Conservation (phyloP, 2,329 filamentous ascomycete genomes). For the Colletotrichum truncatum region DNA sequence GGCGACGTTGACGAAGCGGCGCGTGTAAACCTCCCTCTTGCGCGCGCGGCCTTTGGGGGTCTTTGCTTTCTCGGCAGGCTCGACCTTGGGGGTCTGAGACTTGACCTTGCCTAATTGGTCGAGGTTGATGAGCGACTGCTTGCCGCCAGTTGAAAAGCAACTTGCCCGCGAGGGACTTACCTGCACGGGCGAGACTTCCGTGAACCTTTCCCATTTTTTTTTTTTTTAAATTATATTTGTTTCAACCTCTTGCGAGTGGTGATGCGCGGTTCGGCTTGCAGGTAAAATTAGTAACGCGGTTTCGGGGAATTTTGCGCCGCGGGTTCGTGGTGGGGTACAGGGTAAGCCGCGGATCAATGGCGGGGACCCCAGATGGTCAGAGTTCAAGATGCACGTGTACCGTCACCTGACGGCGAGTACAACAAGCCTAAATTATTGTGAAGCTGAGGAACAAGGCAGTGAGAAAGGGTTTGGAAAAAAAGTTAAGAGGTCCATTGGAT, state of each 20-base stretch:
- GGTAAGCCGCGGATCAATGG: not conserved
- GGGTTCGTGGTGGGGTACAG: not conserved
- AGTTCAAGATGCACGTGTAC: not conserved
- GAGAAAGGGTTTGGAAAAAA: not conserved
- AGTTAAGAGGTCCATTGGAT: slow-evolving; percentile 23
- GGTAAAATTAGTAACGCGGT: not conserved
- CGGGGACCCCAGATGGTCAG: not conserved
- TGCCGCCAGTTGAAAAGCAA: too few relatives aligned
- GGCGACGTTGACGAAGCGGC: slow-evolving; percentile 97
- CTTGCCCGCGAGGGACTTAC: not conserved
- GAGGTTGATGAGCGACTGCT: too few relatives aligned
- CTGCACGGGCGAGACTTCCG: not conserved
- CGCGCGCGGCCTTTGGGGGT: slow-evolving; percentile 94
- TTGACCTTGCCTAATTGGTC: not conserved
- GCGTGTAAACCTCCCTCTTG: slow-evolving; percentile 95
- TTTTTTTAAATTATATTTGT: too few relatives aligned
- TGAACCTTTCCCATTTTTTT: not conserved
- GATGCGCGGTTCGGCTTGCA: not conserved
- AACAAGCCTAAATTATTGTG: not conserved
- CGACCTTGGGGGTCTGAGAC: slow-evolving; percentile 64
- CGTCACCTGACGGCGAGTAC: not conserved
- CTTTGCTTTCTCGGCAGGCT: slow-evolving; percentile 95
- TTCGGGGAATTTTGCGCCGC: not conserved
- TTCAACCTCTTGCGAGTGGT: too few relatives aligned
- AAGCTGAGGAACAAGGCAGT: not conserved